A percentile compares a stretch with the other conserved stretches of the same genome.
These are phyloP conservation scores for Stromatinia cepivora DNA, from an alignment of 2,329 filamentous ascomycete genomes.

Conservation along the genomic window DNA sequence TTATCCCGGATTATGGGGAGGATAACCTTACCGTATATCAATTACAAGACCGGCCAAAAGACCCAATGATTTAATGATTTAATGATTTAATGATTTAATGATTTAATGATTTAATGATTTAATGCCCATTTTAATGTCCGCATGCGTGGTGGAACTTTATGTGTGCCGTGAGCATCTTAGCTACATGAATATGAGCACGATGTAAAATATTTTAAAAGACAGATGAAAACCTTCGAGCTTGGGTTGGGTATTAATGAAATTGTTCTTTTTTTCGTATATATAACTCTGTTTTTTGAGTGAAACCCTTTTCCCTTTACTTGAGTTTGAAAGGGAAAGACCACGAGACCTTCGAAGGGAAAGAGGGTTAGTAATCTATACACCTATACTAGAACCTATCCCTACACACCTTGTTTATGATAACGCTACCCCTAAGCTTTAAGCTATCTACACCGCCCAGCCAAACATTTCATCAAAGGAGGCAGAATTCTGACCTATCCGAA, in stretches of 20 bases:
- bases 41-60: background rate
- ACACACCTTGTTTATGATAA: background rate
- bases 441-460: constrained; percentile 13
- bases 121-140: background rate
- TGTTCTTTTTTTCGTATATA: background rate
- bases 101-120: too few species aligned
- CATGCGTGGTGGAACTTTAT: constrained; percentile 15
- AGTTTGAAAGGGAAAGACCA: background rate
- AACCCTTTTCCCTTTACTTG: background rate
- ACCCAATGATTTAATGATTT: too few species aligned
- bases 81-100: too few species aligned
- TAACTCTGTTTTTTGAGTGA: background rate
- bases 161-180: background rate
- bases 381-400: background rate
- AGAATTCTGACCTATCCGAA: constrained; percentile 15
- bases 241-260: background rate
- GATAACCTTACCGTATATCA: background rate
- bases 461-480: background rate
- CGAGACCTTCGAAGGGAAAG: background rate
- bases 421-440: background rate
- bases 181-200: background rate
- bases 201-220: background rate
- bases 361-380: background rate
- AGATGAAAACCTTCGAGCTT: background rate
- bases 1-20: constrained; percentile 16